Evolutionary conservation across 2,329 filamentous ascomycete genomes (phyloP), one percentile per base, ranked within the genome.

Genomic region (Capronia epimyces): DNA sequence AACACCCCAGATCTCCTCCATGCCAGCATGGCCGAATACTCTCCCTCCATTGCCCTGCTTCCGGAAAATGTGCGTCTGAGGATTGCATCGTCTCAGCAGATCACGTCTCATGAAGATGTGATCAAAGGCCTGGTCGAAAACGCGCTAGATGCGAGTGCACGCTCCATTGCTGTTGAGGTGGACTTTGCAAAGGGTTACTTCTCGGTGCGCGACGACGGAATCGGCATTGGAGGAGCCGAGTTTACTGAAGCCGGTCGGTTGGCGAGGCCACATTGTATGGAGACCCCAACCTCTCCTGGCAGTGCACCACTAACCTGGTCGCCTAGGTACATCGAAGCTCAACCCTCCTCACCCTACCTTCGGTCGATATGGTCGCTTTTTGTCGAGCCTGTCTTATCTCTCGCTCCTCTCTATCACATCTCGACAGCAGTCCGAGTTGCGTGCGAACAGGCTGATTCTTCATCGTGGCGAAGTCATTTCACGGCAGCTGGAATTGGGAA

Each of bases 41-140:
- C 34, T 15, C 25, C 13, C 16, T 18, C 13, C 10, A 57, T 59
- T 43, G 25, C 24, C 18, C 46, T 43, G 3, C 50, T 57, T 20
- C 50, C 54, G 31, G 46, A 52, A 31, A 34, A 54, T 20, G 41
- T 52, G 18, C 54, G 50, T 29, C 32, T 43, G 24, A 87, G 89
- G 66, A 84, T 98, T 70, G 87, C 84, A 65, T 95, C 91, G 0
- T 94, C 91, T 0, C 81, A 82, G n/a, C 75, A 79, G 49, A 84
- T 97, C 60, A 86, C 82, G 1, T 85, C 82, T 39, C 73, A 97
- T 25, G 84, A 84, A 60, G 78, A 72, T 21, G 89, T 87, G 3
- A 72, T 87, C 12, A 73, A 81, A 49, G 87, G 86, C 40, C 76
- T 97, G 8, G 61, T 94, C 21, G 82, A 85, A 65, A 98, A 98